A percentile compares a stretch with the other conserved stretches of the same genome.
Conservation (phyloP, 164 flowering plant genomes). For the Kingdonia uniflora region DNA sequence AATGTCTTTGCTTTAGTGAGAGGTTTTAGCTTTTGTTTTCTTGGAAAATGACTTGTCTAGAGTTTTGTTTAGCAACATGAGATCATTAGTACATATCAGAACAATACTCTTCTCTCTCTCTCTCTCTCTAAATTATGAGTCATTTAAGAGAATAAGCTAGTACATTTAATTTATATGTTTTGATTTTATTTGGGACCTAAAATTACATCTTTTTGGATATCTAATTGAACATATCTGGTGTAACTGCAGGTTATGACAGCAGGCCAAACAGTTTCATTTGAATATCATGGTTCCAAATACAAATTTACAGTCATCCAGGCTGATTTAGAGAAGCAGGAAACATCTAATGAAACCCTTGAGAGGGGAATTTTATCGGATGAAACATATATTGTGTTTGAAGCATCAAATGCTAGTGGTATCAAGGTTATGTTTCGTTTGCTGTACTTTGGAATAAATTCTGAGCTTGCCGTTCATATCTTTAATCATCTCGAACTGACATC, state of each 20-base stretch:
- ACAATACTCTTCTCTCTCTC: no score
- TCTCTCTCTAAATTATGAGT: no score
- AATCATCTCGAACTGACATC: neutral
- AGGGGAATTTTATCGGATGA: constrained; percentile 75
- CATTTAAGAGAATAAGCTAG: no score
- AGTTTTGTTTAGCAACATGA: no score
- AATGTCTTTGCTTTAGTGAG: no score
- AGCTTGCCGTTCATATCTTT: neutral
- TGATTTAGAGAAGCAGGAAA: constrained; percentile 51
- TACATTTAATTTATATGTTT: no score
- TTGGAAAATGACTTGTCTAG: no score
- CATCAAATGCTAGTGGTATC: constrained; percentile 70
- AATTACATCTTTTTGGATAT: neutral
- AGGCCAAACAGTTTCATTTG: constrained; percentile 86
- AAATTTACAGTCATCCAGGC: constrained; percentile 77
- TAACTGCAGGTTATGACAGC: constrained; percentile 73
- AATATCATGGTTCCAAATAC: constrained; percentile 71
- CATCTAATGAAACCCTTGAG: constrained; percentile 36
- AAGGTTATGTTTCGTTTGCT: constrained; percentile 35
- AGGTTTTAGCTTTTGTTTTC: no score
- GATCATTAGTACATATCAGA: no score
- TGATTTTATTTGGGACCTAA: no score
- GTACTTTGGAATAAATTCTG: no score
- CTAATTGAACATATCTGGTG: constrained; percentile 3
- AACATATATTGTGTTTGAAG: constrained; percentile 81